Conservation (phyloP, 2,329 filamentous ascomycete genomes). For the Ceratocystis colombiana region DNA sequence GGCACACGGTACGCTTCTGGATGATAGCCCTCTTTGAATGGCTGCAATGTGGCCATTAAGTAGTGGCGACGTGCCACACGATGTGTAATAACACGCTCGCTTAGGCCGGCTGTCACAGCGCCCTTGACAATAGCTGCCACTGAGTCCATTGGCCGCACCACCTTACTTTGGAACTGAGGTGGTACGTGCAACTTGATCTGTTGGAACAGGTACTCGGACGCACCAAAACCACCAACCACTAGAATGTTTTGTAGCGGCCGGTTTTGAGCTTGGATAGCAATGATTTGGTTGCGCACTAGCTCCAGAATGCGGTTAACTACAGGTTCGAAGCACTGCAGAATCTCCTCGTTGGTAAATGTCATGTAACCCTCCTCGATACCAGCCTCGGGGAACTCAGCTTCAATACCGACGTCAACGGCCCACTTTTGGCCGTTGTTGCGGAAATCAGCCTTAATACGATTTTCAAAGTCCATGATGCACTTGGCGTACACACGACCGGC, state of each 20-base stretch:
- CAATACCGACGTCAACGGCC: conserved; percentile 97
- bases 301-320: conserved; percentile 96
- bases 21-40: conserved; percentile 97
- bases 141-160: conserved; percentile 96
- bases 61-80: conserved; percentile 96
- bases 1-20: conserved; percentile 97
- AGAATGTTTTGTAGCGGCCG: conserved; percentile 87
- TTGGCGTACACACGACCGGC: conserved; percentile 98
- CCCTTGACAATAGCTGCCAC: conserved; percentile 98
- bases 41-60: conserved; percentile 96
- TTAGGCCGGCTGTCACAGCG: conserved; percentile 94
- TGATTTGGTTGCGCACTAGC: conserved; percentile 94
- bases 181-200: conserved; percentile 98
- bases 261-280: conserved; percentile 97
- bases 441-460: conserved; percentile 99
- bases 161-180: conserved; percentile 96
- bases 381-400: conserved; percentile 94
- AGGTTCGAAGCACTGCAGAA: conserved; percentile 96
- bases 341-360: conserved; percentile 99
- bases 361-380: conserved; percentile 99
- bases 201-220: conserved; percentile 97
- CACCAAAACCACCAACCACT: conserved; percentile 95
- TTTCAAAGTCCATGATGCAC: conserved; percentile 99
- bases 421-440: conserved; percentile 98
- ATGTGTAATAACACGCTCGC: conserved; percentile 90